These are phyloP conservation scores for Apiospora aurea DNA, from an alignment of 2,329 filamentous ascomycete species.

Conservation along the genomic window DNA sequence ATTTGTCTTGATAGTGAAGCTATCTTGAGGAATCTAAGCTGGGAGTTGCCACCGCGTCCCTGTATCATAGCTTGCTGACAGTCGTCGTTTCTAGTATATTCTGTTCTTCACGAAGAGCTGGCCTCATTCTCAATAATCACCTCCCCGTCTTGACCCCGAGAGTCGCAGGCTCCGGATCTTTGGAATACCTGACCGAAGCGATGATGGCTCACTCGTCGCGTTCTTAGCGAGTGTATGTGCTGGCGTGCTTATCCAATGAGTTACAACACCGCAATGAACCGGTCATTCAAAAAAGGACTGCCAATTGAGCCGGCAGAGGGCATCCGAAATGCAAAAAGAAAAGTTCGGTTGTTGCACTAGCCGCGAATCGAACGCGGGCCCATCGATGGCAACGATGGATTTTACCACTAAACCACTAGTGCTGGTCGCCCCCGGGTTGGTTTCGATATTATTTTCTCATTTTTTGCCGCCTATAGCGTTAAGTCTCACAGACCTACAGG, in stretches of 20 bases:
- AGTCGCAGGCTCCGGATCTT: neutral
- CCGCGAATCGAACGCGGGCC: conserved; percentile 38
- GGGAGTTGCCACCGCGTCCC: no score
- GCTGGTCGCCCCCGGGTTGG: no score
- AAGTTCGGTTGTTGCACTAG: neutral
- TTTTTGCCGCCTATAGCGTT: no score
- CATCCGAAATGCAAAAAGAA: neutral
- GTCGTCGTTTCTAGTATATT: no score
- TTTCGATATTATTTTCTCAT: no score
- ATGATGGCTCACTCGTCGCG: neutral
- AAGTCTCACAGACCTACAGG: no score
- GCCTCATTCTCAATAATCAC: neutral
- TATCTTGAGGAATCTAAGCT: no score
- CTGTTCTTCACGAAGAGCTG: no score
- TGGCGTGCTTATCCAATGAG: neutral
- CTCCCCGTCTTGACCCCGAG: neutral
- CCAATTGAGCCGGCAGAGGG: no score
- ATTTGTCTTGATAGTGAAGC: neutral
- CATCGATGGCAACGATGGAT: conserved; percentile 62
- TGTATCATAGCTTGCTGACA: no score
- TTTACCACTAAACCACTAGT: conserved; percentile 61
- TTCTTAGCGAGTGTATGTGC: neutral
- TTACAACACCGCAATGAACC: no score
- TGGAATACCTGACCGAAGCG: neutral
- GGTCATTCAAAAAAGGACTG: neutral